These are phyloP conservation scores for Plantago major DNA, from an alignment of 257 asterid genomes.

Conservation along the genomic window DNA sequence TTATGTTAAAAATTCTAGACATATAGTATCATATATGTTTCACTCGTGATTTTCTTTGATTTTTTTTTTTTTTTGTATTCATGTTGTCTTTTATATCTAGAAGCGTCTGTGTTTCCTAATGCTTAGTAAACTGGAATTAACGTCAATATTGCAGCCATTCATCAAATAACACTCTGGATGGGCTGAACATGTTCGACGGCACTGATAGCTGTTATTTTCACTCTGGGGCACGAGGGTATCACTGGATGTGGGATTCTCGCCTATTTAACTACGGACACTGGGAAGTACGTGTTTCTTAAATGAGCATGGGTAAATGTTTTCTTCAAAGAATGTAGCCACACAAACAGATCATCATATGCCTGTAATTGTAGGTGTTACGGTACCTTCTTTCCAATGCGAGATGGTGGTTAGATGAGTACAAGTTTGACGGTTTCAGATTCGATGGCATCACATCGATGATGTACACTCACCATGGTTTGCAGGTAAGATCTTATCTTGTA, in stretches of 20 bases:
- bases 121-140: no score
- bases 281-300: conserved; percentile 68
- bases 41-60: no score
- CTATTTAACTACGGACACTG: conserved; percentile 98
- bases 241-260: conserved; percentile 99
- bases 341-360: conserved; percentile 15
- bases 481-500: conserved; percentile 39
- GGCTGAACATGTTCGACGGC: conserved; percentile 99
- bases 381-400: conserved; percentile 95
- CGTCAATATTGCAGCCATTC: conserved; percentile 82
- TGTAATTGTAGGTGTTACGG: conserved; percentile 66
- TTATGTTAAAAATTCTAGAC: no score
- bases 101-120: not conserved
- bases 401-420: conserved; percentile 99
- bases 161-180: conserved; percentile 98
- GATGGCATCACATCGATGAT: conserved; percentile 99
- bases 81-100: not conserved
- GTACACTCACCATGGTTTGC: conserved; percentile 97
- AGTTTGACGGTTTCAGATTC: conserved; percentile 98
- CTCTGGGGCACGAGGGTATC: conserved; percentile 91
- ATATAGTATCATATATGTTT: no score
- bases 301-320: conserved; percentile 9
- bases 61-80: not conserved
- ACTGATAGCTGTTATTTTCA: conserved; percentile 95
- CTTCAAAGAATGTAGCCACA: not conserved